These are phyloP conservation scores for Fusarium pseudonygamai DNA, from an alignment of 2,329 filamentous ascomycete genomes.

Conservation along the genomic window DNA sequence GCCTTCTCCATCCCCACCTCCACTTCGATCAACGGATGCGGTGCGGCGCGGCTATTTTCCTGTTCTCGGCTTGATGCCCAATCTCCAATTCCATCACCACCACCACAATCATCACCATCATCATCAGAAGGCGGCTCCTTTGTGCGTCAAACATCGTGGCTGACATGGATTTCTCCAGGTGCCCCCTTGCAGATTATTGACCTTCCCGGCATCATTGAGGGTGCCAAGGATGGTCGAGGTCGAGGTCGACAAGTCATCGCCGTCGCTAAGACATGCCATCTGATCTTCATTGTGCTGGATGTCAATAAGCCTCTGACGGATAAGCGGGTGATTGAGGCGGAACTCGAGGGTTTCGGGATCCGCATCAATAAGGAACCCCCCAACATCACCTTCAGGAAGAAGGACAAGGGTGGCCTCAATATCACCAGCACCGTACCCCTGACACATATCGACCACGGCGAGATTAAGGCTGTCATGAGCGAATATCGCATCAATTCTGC, in stretches of 20 bases:
- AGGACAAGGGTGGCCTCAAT: constrained; percentile 96
- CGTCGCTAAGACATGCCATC: constrained; percentile 96
- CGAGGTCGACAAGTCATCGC: constrained; percentile 98
- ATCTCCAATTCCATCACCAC: constrained; percentile 7
- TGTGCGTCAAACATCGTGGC: constrained; percentile 23
- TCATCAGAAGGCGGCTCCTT: constrained; percentile 3
- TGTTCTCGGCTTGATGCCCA: constrained; percentile 26
- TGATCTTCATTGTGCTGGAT: constrained; percentile 98
- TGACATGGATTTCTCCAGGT: constrained; percentile 53
- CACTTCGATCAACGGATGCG: background rate
- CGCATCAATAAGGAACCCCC: constrained; percentile 96
- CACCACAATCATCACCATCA: background rate
- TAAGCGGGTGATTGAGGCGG: constrained; percentile 93
- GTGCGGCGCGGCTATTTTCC: constrained; percentile 7
- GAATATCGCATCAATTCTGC: constrained; percentile 97
- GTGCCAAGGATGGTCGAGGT: constrained; percentile 97
- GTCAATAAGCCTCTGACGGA: constrained; percentile 98
- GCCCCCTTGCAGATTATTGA: constrained; percentile 98
- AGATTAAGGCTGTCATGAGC: constrained; percentile 97
- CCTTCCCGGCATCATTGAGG: constrained; percentile 97
- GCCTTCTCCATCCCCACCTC: background rate
- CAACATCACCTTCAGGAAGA: constrained; percentile 99
- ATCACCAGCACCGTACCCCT: constrained; percentile 95
- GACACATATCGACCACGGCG: constrained; percentile 91
- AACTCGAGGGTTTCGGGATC: constrained; percentile 97